Base-by-base conservation (phyloP, 495 filamentous ascomycete species). In the Talaromyces stipitatus region DNA sequence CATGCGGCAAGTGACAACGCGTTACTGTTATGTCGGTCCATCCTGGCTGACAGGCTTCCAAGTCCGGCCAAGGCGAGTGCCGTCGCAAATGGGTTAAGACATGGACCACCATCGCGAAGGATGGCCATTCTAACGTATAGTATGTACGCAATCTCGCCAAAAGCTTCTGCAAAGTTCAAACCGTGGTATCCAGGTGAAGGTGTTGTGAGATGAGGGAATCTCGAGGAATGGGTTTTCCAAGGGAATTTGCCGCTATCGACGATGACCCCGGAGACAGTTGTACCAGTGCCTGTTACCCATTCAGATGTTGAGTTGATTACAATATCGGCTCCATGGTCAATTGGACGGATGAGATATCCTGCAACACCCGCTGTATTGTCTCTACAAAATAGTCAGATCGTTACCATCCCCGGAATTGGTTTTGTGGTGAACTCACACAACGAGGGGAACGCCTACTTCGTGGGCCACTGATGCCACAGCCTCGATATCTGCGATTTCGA, bases 321-420 rank as follows among this genome's bases (percentile, higher is more conserved):
- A 55, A 98, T 96, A 64, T 98, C 92, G 54, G 87, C 89, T 36
- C 95, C 95, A 68, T 95, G 87, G 7, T 95, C 87, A 64, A 98
- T 94, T n/a, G 95, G 95, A 2, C 88, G 85, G 58, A 85, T 77
- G 63, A 91, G 91, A 79, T 89, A 97, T 28, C 94, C 95, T 55
- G 94, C 94, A n/a, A 92, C 95, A 23, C 94, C 94, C 62, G 97
- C 96, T 8, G 94, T 97, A 72, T 98, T 98, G 73, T 98, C 94
- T 12, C 55, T 50, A 14, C 1, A 24, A 7, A 41, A 32, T 54
- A 10, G 20, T 41, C 24, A 7, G 2, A 30, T 10, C 11, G 27
- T 45, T 32, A 2, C 46, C 1, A 18, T 41, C 4, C 33, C 1
- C 16, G 1, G 3, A 3, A 38, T 5, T 16, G n/a, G n/a, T n/a